Base-by-base conservation (phyloP, 2,329 filamentous ascomycete genomes). In the Onygena corvina region DNA sequence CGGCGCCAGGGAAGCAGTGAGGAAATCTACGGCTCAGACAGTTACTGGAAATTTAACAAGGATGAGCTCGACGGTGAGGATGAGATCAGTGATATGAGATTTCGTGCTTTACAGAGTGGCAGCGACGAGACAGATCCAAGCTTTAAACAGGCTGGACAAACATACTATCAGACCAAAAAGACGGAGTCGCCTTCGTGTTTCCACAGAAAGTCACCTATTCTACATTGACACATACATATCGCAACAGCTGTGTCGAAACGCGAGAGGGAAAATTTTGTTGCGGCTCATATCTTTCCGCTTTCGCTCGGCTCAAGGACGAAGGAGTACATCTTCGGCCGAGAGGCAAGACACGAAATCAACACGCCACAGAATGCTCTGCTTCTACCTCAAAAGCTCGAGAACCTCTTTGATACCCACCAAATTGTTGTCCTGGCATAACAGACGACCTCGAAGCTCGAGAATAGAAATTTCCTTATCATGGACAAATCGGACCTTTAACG, bases 231-330 rank as follows among this genome's bases (percentile, higher is more conserved):
- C n/a, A n/a, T 23, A 40, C 36, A 23, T 4, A 4, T 40, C 36
- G n/a, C 36, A 40, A 7, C 12, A 40, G 20, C 9, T 12, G 20
- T 11, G 18, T n/a, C 11, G 36, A 21, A n/a, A 11, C 20, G 36
- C 36, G 7, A 40, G 25, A 40, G 6, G 25, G 36, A 21, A 4
- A 7, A 25, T 1, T 40, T 40, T n/a, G 36, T 40, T 12, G 50
- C 50, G n/a, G 23, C 46, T 6, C 52, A 50, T 30, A 52, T 53
- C 11, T 51, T 53, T 40, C 52, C 52, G 7, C 50, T 50, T 2
- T 31, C 31, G 11, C 12, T 53, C 12, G 52, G 52, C 3, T 40
- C 49, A 29, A n/a, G 33, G 9, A 2, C 35, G 4, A 52, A 49
- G 52, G 27, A 25, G 12, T 53, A 52, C 16, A 50, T 53, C 5